phyloP scores from a whole-genome alignment of 306 rosid species.

The Castanea crenata region DNA sequence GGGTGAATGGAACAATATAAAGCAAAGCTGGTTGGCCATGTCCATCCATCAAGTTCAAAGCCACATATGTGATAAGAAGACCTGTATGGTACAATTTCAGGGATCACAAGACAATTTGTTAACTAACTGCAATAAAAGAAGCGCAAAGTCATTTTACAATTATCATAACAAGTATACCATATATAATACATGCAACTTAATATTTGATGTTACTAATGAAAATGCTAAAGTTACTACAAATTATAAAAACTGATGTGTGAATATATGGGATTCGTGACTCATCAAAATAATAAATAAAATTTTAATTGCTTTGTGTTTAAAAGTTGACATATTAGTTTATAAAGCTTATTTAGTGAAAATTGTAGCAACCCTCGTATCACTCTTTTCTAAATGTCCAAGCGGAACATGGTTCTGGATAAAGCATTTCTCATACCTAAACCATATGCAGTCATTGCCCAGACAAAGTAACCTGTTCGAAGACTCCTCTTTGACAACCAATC shows the following conservation, averaged over 20 bases:
- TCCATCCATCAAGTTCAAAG: slow-evolving; percentile 98
- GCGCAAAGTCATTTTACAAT: too few relatives aligned
- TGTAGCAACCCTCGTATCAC: too few relatives aligned
- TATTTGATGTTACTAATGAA: too few relatives aligned
- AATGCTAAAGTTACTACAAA: too few relatives aligned
- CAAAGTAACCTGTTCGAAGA: slow-evolving; percentile 78
- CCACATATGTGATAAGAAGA: slow-evolving; percentile 87
- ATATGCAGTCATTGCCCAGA: slow-evolving; percentile 97
- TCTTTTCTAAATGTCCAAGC: neutral
- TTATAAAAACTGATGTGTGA: too few relatives aligned
- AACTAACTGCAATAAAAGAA: neutral
- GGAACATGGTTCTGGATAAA: slow-evolving; percentile 5
- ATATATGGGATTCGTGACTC: too few relatives aligned
- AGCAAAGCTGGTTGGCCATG: slow-evolving; percentile 99
- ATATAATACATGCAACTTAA: too few relatives aligned
- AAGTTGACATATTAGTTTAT: too few relatives aligned
- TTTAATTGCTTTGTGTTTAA: too few relatives aligned
- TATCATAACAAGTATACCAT: too few relatives aligned
- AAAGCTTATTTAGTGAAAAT: too few relatives aligned
- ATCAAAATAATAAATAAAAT: too few relatives aligned
- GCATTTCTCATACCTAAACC: slow-evolving; percentile 75
- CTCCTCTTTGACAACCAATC: slow-evolving; percentile 92
- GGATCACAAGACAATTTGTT: neutral
- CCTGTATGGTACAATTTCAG: slow-evolving; percentile 44
- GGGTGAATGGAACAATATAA: slow-evolving; percentile 93